Percentiles rank a stretch among this genome's conserved stretches.
These are phyloP conservation scores for Fusarium fujikuroi DNA, from an alignment of 2,329 filamentous ascomycete genomes.

Conservation along the genomic window DNA sequence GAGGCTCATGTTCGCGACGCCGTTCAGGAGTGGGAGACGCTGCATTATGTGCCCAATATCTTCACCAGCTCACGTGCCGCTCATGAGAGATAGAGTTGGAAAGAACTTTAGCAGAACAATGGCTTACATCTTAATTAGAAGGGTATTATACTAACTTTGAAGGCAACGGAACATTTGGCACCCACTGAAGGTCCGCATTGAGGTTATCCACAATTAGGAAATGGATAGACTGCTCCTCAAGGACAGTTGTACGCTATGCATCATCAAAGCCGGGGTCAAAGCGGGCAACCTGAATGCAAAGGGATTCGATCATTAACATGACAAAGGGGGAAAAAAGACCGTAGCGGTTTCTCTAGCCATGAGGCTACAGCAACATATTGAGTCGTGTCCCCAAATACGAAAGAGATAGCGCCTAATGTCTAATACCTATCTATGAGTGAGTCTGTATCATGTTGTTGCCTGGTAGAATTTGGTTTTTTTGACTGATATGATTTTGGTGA, in stretches of 20 bases:
- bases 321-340: background rate
- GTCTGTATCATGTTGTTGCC: too few relatives aligned
- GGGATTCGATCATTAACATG: background rate
- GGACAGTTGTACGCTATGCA: background rate
- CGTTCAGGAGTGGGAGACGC: background rate
- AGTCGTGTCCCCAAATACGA: background rate
- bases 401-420: background rate
- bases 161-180: background rate
- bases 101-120: background rate
- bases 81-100: background rate
- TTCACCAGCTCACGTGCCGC: background rate
- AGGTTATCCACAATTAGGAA: background rate
- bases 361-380: background rate
- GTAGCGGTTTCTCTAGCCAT: background rate
- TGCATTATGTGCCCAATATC: background rate
- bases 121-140: accelerated
- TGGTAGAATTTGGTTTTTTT: background rate
- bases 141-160: background rate
- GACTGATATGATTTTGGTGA: background rate
- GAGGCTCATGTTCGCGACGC: background rate
- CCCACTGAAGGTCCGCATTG: background rate
- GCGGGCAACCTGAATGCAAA: too few relatives aligned
- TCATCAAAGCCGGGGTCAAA: too few relatives aligned
- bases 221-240: background rate
- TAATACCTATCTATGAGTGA: background rate